Percentiles rank a stretch among this genome's conserved stretches.
phyloP scores from a whole-genome alignment of 805 yeast genomes.

The Isabelozyma rhagii region DNA sequence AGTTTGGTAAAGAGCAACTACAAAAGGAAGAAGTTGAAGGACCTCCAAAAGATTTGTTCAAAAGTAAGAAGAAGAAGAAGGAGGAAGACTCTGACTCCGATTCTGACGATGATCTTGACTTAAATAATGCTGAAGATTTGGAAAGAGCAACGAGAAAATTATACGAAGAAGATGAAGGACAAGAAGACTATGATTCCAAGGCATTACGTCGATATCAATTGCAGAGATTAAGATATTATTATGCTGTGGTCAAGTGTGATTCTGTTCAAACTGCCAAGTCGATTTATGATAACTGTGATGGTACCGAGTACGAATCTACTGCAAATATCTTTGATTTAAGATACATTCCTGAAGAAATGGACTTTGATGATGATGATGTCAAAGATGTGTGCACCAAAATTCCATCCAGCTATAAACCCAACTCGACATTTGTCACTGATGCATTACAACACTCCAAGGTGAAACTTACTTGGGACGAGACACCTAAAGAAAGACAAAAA shows the following conservation, averaged over 20 bases:
- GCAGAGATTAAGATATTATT: conserved; percentile 88
- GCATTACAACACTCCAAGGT: conserved; percentile 96
- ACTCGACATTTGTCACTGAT: conserved; percentile 75
- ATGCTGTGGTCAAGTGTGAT: conserved; percentile 87
- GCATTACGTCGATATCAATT: conserved; percentile 86
- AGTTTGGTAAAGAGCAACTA: conserved; percentile 90
- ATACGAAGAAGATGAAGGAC: conserved; percentile 78
- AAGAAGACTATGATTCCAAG: conserved; percentile 78
- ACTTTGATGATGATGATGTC: conserved; percentile 69
- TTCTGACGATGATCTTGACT: conserved; percentile 38
- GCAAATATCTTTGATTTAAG: conserved; percentile 92
- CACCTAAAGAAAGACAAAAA: conserved; percentile 83
- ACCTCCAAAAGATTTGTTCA: conserved; percentile 83
- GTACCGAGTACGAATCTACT: conserved; percentile 92
- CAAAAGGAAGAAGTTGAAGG: conserved; percentile 87
- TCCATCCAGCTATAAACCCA: conserved; percentile 79
- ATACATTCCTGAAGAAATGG: conserved; percentile 91
- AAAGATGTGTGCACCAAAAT: conserved; percentile 69
- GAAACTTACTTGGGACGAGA: conserved; percentile 97
- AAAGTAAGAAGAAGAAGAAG: conserved; percentile 37
- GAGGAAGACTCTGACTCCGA: conserved; percentile 34
- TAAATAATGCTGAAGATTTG: conserved; percentile 43
- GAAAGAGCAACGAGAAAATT: conserved; percentile 67
- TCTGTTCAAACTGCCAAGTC: conserved; percentile 63
- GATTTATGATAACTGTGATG: conserved; percentile 87